Evolutionary conservation across 371 early-diverging fungal genomes (phyloP).

Genomic region (Circinella minor): DNA sequence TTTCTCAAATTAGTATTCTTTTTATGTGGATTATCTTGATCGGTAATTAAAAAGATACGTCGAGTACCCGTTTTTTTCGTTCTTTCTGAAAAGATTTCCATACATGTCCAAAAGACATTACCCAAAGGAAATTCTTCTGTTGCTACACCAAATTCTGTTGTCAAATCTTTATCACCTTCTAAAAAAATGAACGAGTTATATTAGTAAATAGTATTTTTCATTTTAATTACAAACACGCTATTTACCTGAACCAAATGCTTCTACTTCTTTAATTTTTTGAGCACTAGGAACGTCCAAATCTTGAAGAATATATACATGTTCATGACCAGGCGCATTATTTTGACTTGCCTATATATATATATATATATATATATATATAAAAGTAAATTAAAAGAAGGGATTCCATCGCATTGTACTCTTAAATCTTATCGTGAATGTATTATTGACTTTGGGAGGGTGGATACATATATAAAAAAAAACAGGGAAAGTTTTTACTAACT

Average conservation of each 20-base stretch:
- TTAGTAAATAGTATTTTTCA: too few species aligned
- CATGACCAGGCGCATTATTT: slow-evolving; percentile 54
- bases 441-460: too few species aligned
- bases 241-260: slow-evolving; percentile 58
- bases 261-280: slow-evolving; percentile 62
- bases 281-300: slow-evolving; percentile 68
- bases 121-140: slow-evolving; percentile 55
- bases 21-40: slow-evolving; percentile 66
- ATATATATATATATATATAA: slow-evolving; percentile 13
- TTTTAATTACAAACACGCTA: not conserved
- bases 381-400: not conserved
- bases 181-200: not conserved
- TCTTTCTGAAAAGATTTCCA: slow-evolving; percentile 58
- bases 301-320: slow-evolving; percentile 64
- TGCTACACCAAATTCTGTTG: slow-evolving; percentile 56
- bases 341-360: slow-evolving; percentile 27
- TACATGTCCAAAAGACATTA: slow-evolving; percentile 70
- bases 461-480: too few species aligned
- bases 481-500: slow-evolving; percentile 37
- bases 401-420: too few species aligned
- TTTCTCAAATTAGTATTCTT: slow-evolving; percentile 47
- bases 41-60: slow-evolving; percentile 72
- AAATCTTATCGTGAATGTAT: not conserved
- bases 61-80: slow-evolving; percentile 57
- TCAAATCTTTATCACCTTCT: slow-evolving; percentile 20